Base-by-base conservation (phyloP, 2,329 filamentous ascomycete species). In the Cercospora beticola region DNA sequence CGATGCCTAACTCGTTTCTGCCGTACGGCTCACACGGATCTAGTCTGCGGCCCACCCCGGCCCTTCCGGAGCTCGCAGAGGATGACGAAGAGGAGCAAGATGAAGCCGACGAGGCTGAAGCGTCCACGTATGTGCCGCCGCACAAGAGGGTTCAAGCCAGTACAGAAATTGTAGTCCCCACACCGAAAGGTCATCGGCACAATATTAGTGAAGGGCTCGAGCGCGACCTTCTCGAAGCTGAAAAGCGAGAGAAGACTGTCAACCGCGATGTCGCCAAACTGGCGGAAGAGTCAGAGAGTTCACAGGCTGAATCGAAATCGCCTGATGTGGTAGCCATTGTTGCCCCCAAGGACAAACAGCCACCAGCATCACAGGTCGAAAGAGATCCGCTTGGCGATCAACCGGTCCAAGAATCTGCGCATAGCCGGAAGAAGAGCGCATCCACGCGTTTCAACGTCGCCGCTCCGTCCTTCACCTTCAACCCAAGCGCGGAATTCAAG, bases 401-500 rank as follows among this genome's bases (percentile, higher is more conserved):
- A 21, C 66, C 69, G 30, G 72, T 95, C 70, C 92, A 94, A 77
- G 89, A 93, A 77, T 89, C 92, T 69, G 88, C 94, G 70, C 89
- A 92, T 62, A 89, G 46, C 28, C 73, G 72, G 36, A 75, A 74
- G 63, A 76, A 74, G 70, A 76, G 69, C 54, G 46, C 67, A 30
- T 67, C 69, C 18, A 92, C 93, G 0, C 94, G 90, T 73, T 86
- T 98, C 74, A 98, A 98, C 75, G 93, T 96, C 31, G 88, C 90
- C 70, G 94, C 94, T 0, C 91, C 93, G 58, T 92, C 95, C 76
- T 97, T 97, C 83, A 92, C 90, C 74, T 94, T 94, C 80, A 86
- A 90, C 65, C 86, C 87, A 6, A 79, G 79, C 40, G 81, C 81
- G 16, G 82, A 83, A 2, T 87, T 87, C 73, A 81, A 80, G 54